Conservation (phyloP, 2,329 filamentous ascomycete species). For the Talaromyces albobiverticillius region DNA sequence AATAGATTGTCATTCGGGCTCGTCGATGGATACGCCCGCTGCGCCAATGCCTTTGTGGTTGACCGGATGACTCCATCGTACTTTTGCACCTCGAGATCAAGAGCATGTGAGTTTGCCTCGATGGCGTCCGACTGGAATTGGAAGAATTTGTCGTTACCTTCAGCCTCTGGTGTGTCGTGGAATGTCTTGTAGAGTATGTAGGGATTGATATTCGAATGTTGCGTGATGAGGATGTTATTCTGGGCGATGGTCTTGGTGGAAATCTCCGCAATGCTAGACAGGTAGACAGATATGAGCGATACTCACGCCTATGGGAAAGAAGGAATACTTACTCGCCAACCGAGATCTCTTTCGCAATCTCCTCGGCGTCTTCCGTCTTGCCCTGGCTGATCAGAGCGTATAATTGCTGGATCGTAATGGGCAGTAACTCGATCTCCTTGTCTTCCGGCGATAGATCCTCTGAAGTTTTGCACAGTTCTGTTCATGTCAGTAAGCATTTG, state of each 20-base stretch:
- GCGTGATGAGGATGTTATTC: slow-evolving; percentile 55
- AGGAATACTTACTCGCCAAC: slow-evolving; percentile 46
- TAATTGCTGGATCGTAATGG: slow-evolving; percentile 60
- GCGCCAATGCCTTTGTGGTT: slow-evolving; percentile 49
- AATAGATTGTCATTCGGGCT: slow-evolving; percentile 54
- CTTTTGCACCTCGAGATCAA: slow-evolving; percentile 60
- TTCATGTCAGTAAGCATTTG: not conserved
- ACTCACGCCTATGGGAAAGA: not conserved
- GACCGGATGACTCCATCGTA: slow-evolving; percentile 57
- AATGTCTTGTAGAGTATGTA: slow-evolving; percentile 58
- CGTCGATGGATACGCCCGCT: slow-evolving; percentile 48
- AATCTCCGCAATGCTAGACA: slow-evolving; percentile 52
- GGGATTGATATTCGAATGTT: slow-evolving; percentile 50
- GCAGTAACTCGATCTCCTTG: slow-evolving; percentile 57
- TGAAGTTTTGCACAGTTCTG: slow-evolving; percentile 58
- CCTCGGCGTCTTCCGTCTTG: slow-evolving; percentile 55
- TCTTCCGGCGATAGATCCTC: slow-evolving; percentile 60
- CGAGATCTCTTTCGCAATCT: slow-evolving; percentile 50
- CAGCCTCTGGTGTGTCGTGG: slow-evolving; percentile 45
- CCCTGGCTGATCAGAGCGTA: slow-evolving; percentile 57
- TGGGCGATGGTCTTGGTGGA: slow-evolving; percentile 60
- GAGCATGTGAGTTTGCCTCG: slow-evolving; percentile 53
- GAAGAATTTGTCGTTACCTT: slow-evolving; percentile 56
- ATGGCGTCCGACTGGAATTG: slow-evolving; percentile 56
- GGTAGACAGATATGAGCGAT: slow-evolving; percentile 14